Conservation (phyloP, 805 yeast species). For the Saturnispora bothae region DNA sequence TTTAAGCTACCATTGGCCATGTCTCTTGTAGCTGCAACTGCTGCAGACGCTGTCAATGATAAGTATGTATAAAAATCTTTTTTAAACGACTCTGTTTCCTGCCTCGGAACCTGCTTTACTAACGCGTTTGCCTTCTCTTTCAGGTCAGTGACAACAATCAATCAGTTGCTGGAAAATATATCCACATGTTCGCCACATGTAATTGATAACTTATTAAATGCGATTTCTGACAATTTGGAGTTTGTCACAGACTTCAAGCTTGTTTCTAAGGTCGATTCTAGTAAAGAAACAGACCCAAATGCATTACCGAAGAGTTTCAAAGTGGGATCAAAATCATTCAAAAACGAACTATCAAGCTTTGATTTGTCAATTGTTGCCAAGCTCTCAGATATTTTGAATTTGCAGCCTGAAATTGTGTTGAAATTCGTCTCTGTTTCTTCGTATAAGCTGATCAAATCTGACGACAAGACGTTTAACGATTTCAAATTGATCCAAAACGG, state of each 20-base stretch:
- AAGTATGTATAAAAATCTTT: no score
- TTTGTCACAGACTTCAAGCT: not conserved
- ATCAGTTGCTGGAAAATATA: constrained; percentile 3
- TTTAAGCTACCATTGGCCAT: not conserved
- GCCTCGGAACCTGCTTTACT: not conserved
- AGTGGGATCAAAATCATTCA: not conserved
- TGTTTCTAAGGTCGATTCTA: not conserved
- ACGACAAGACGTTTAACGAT: not conserved
- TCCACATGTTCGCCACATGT: constrained; percentile 1
- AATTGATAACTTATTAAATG: not conserved
- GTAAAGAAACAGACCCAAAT: not conserved
- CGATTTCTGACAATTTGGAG: not conserved
- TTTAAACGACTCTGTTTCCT: no score
- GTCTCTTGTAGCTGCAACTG: not conserved
- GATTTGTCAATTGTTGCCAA: not conserved
- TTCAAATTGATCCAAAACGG: not conserved
- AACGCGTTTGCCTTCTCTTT: not conserved
- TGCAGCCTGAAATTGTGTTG: not conserved
- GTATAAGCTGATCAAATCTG: not conserved
- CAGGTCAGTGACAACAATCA: not conserved
- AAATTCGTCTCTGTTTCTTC: not conserved
- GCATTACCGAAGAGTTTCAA: constrained; percentile 2
- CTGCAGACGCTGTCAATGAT: not conserved
- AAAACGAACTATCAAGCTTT: not conserved
- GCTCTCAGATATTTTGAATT: not conserved